Evolutionary conservation across 176 grass and related monocot species (phyloP).

Genomic region (Pharus latifolius): DNA sequence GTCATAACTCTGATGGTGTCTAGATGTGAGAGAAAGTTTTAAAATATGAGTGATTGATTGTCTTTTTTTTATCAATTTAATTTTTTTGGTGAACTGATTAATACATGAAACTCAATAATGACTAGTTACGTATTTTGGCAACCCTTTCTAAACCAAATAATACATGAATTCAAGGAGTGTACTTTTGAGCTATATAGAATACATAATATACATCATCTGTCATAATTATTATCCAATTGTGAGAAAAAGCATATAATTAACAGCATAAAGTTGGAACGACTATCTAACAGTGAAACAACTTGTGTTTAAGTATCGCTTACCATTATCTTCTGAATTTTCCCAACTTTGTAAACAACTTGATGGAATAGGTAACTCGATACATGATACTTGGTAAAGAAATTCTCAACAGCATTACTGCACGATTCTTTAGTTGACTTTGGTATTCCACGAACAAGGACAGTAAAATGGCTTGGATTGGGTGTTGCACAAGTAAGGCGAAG

Average conservation of each 20-base stretch:
- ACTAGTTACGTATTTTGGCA: too few species aligned
- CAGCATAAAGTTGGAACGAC: neutral
- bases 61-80: too few species aligned
- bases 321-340: constrained; percentile 93
- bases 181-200: neutral
- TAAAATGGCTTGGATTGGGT: constrained; percentile 62
- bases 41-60: too few species aligned
- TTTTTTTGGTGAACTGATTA: too few species aligned
- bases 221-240: neutral
- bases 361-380: constrained; percentile 84
- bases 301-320: constrained; percentile 18
- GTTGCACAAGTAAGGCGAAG: constrained; percentile 47
- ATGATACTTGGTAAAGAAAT: constrained; percentile 89
- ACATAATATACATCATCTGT: neutral
- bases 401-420: constrained; percentile 42
- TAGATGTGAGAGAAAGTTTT: too few species aligned
- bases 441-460: constrained; percentile 76
- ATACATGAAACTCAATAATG: too few species aligned
- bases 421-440: constrained; percentile 56
- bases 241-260: neutral
- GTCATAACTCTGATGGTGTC: too few species aligned
- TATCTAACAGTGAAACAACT: neutral
- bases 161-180: neutral
- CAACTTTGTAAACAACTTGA: constrained; percentile 76
- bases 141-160: too few species aligned